Conservation (phyloP, 2,329 filamentous ascomycete genomes). For the Microdochium trichocladiopsis region DNA sequence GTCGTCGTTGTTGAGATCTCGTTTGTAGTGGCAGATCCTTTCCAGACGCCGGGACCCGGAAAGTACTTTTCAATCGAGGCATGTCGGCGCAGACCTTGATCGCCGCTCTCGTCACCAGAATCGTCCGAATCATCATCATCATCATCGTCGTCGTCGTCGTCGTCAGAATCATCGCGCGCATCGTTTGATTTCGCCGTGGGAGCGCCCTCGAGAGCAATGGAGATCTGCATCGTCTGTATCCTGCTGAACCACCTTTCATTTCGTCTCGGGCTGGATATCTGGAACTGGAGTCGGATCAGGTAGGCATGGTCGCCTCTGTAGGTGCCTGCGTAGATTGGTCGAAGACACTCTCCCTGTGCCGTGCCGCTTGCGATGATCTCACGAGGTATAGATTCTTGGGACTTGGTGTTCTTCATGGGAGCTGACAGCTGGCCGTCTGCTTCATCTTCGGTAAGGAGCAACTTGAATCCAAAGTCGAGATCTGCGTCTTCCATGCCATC, state of each 20-base stretch:
- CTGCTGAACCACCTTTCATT: neutral
- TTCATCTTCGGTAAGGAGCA: neutral
- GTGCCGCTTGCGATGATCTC: neutral
- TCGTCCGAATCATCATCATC: neutral
- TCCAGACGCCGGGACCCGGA: neutral
- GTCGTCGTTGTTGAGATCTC: neutral
- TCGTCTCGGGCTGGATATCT: neutral
- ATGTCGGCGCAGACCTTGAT: neutral
- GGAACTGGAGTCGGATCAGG: neutral
- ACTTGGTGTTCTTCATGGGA: neutral
- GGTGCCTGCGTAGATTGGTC: neutral
- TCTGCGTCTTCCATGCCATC: neutral
- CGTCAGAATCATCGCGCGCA: neutral
- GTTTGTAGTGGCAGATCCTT: neutral
- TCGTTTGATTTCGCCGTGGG: neutral
- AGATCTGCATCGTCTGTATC: neutral
- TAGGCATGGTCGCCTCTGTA: neutral
- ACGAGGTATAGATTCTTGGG: neutral
- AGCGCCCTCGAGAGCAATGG: neutral
- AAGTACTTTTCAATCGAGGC: neutral
- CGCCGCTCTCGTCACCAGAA: neutral
- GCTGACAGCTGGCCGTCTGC: neutral
- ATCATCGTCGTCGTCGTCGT: too few relatives aligned
- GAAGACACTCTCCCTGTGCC: neutral
- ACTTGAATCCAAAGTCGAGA: neutral